These are phyloP conservation scores for Porcisia deanei DNA, from an alignment of 208 protist species.

Conservation along the genomic window DNA sequence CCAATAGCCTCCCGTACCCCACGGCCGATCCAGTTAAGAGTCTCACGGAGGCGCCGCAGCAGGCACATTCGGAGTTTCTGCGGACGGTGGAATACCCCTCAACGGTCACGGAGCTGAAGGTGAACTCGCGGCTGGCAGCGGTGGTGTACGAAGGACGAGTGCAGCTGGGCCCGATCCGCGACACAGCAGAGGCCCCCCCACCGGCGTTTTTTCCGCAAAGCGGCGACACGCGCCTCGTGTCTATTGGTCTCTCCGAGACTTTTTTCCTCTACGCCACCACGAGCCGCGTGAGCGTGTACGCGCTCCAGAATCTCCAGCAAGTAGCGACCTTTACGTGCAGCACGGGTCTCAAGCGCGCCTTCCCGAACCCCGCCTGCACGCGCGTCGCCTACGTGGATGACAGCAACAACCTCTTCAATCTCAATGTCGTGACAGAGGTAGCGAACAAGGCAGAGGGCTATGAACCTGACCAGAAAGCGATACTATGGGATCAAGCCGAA, in stretches of 20 bases:
- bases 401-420: conserved; percentile 75
- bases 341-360: conserved; percentile 69
- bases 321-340: conserved; percentile 82
- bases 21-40: conserved; percentile 7
- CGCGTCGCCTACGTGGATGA: conserved; percentile 92
- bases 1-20: conserved; percentile 40
- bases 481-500: conserved; percentile 94
- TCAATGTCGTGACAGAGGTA: conserved; percentile 93
- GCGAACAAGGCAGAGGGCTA: conserved; percentile 76
- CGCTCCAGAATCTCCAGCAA: conserved; percentile 84
- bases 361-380: conserved; percentile 90
- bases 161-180: conserved; percentile 80
- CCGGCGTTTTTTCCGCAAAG: conserved; percentile 29
- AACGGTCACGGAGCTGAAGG: conserved; percentile 65
- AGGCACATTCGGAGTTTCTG: conserved; percentile 46
- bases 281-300: conserved; percentile 82
- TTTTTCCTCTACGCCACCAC: conserved; percentile 93
- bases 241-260: conserved; percentile 85
- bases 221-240: conserved; percentile 64
- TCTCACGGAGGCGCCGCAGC: conserved; percentile 19
- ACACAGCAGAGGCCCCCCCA: conserved; percentile 24
- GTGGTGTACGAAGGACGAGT: conserved; percentile 87
- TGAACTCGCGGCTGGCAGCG: conserved; percentile 82
- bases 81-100: conserved; percentile 79
- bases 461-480: conserved; percentile 50